These are phyloP conservation scores for Populus hybrid DNA, from an alignment of 441 rosid species.

Conservation along the genomic window DNA sequence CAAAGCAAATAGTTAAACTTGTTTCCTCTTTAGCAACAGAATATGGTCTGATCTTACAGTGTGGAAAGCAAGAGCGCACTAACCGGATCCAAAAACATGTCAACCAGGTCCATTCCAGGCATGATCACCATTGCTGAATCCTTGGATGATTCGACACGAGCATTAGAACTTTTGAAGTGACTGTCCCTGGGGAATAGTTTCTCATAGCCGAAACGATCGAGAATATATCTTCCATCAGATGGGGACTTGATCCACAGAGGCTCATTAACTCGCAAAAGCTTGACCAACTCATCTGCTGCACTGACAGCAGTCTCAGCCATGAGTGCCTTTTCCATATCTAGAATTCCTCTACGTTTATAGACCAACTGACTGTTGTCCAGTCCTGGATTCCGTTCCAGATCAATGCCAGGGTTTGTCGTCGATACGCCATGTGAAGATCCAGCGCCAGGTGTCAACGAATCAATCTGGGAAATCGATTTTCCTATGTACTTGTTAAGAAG, in stretches of 20 bases:
- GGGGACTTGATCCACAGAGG: constrained; percentile 51
- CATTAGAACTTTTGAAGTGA: constrained; percentile 31
- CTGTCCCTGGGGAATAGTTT: constrained; percentile 27
- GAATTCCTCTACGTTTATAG: constrained; percentile 7
- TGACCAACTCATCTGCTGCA: constrained; percentile 54
- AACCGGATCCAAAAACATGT: constrained; percentile 52
- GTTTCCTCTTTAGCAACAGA: not conserved
- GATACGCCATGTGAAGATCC: constrained; percentile 4
- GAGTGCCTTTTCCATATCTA: constrained; percentile 32
- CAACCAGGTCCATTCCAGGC: constrained; percentile 35
- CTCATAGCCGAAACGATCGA: constrained; percentile 43
- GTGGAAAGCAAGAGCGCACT: constrained; percentile 3
- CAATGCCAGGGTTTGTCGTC: not conserved
- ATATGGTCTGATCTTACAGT: not conserved
- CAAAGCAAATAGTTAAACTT: not conserved
- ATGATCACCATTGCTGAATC: constrained; percentile 34
- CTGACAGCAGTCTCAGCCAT: constrained; percentile 38
- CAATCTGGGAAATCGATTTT: constrained; percentile 26
- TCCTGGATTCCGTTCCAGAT: constrained; percentile 14
- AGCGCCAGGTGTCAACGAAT: constrained; percentile 15
- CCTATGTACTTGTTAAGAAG: constrained; percentile 37
- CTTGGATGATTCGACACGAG: constrained; percentile 59
- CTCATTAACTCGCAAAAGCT: constrained; percentile 36
- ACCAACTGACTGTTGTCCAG: not conserved
- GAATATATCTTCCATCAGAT: constrained; percentile 28